Base-by-base conservation (phyloP, 352 stramenopile genomes). In the Phytopythium oedochilum region DNA sequence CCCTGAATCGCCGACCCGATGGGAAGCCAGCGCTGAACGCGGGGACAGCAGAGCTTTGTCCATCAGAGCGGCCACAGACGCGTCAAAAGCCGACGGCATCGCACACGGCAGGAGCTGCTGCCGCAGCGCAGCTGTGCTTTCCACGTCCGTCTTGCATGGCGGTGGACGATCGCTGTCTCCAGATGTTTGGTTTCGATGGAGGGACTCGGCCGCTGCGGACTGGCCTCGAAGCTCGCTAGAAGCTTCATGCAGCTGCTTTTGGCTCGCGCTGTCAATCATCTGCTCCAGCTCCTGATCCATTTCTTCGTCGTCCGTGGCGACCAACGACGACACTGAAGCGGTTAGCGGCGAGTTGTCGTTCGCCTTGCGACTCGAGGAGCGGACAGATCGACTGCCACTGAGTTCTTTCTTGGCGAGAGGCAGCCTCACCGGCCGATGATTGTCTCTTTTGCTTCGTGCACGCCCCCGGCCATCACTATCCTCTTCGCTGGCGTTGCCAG, bases 271-370 rank as follows among this genome's bases (percentile, higher is more conserved):
- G 12, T 90, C 77, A 38, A 90, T 90, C 75, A 88, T 88, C 22
- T 75, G 52, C 38, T 90, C 80, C 3, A 90, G 63, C 45, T 90
- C 77, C 35, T 76, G 61, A 34, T 90, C 77, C 80, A 88, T 90
- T 22, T 83, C 77, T 55, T 79, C 75, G 17, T 81, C 63, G n/a
- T 80, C 67, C 11, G 63, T 61, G 25, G n/a, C 43, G 18, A 66
- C 56, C 6, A 88, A 39, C 1, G 76, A 87, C 4, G 49, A 57
- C 26, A 51, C 55, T 0, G 76, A 88, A 20, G 60, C 62, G 12
- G 57, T 68, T 43, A 66, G 51, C 26, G 40, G 46, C 5, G 35
- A 55, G 11, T 10, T 7, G 18, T 48, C 45, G 53, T 28, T 51
- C 20, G 31, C 6, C 4, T 23, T 26, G 38, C 38, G 38, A 25